These are phyloP conservation scores for Ophiocordyceps australis DNA, from an alignment of 2,329 filamentous ascomycete genomes.

Conservation along the genomic window DNA sequence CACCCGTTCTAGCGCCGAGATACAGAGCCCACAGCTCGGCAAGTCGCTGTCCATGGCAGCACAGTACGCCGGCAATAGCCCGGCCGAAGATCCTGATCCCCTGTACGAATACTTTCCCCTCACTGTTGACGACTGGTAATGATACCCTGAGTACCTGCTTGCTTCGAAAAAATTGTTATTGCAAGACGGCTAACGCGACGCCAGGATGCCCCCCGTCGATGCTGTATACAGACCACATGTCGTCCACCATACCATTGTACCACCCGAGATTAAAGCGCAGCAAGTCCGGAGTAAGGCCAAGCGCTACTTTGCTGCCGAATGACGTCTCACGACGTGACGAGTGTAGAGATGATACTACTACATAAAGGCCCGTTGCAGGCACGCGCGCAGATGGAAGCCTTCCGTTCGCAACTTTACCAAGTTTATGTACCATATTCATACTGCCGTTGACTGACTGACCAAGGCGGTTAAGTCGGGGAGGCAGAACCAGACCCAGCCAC, in stretches of 20 bases:
- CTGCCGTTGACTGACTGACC: too few species aligned
- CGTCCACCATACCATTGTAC: slow-evolving; percentile 69
- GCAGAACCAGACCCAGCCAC: too few species aligned
- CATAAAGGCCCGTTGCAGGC: too few species aligned
- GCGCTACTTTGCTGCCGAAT: slow-evolving; percentile 54
- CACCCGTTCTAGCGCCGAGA: slow-evolving; percentile 28
- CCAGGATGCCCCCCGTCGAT: slow-evolving; percentile 69
- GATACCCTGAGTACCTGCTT: slow-evolving; percentile 6
- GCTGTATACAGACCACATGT: slow-evolving; percentile 84
- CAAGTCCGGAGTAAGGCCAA: slow-evolving; percentile 48
- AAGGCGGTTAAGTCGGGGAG: too few species aligned
- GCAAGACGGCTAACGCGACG: background rate
- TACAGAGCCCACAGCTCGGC: slow-evolving; percentile 30
- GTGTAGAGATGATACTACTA: too few species aligned
- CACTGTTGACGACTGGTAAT: slow-evolving; percentile 67
- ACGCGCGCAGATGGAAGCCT: too few species aligned
- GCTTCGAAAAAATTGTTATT: background rate
- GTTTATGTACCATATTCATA: too few species aligned
- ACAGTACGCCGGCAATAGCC: slow-evolving; percentile 32
- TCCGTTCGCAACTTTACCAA: too few species aligned
- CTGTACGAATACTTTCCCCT: slow-evolving; percentile 93
- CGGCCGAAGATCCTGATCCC: slow-evolving; percentile 62
- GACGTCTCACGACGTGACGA: slow-evolving; percentile 6
- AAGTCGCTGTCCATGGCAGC: slow-evolving; percentile 16
- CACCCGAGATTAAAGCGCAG: slow-evolving; percentile 51